Conservation (phyloP, 2,329 filamentous ascomycete genomes). For the Penicillium sp. region DNA sequence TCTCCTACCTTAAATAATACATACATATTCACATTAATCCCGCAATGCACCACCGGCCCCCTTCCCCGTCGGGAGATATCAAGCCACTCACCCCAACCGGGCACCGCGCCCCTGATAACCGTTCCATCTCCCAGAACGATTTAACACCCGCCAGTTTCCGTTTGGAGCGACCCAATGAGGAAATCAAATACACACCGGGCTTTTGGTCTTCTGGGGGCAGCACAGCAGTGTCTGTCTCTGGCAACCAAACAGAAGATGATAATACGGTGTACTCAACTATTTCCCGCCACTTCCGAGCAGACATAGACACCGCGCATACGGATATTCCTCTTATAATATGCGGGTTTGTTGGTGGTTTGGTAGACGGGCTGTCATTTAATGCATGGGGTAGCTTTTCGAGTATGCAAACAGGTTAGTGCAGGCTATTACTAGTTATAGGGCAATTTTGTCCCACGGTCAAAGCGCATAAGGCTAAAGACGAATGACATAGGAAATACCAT, state of each 20-base stretch:
- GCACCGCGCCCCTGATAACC: not conserved
- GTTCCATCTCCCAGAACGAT: not conserved
- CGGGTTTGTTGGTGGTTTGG: constrained; percentile 40
- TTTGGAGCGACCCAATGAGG: not conserved
- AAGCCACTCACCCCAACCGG: not conserved
- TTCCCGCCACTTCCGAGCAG: constrained; percentile 19
- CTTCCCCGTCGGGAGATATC: not conserved
- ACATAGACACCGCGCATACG: constrained; percentile 26
- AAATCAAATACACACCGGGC: constrained; percentile 19
- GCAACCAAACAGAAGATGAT: constrained; percentile 15
- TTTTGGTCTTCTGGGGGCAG: constrained; percentile 25
- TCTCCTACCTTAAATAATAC: not conserved
- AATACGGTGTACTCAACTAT: constrained; percentile 14
- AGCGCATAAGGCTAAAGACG: not conserved
- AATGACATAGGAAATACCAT: constrained; percentile 40
- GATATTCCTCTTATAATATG: constrained; percentile 36
- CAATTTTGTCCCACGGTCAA: too few relatives aligned
- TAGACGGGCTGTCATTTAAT: constrained; percentile 43
- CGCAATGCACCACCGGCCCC: not conserved
- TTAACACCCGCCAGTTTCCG: not conserved
- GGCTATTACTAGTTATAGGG: not conserved
- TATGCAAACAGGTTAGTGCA: constrained; percentile 43
- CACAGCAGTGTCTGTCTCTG: constrained; percentile 25
- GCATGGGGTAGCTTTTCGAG: constrained; percentile 45
- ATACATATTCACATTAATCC: not conserved